phyloP scores from a whole-genome alignment of 202 grass and related monocot genomes.

The Carex arenaria region DNA sequence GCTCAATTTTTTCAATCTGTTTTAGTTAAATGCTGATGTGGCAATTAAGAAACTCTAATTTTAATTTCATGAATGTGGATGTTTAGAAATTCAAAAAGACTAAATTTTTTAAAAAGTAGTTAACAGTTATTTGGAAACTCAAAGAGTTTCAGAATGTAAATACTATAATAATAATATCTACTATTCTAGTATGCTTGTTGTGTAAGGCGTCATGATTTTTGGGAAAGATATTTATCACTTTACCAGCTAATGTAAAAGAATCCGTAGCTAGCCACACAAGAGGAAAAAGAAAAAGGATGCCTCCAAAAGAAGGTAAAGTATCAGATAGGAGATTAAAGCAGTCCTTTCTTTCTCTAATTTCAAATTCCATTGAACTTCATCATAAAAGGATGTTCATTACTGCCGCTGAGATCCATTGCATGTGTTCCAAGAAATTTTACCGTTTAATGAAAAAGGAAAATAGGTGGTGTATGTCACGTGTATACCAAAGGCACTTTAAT shows the following conservation, averaged over 20 bases:
- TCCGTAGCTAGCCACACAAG: slow-evolving; percentile 12
- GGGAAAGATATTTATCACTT: slow-evolving; percentile 6
- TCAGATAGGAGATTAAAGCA: slow-evolving; percentile 10
- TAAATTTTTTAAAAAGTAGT: too few species aligned
- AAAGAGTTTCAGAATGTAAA: too few species aligned
- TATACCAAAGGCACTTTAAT: not conserved
- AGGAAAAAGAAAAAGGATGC: slow-evolving; percentile 10
- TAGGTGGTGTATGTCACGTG: not conserved
- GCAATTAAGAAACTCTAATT: too few species aligned
- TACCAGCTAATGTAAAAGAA: slow-evolving; percentile 11
- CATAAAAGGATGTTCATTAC: not conserved
- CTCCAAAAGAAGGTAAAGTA: slow-evolving; percentile 59
- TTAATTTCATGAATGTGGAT: too few species aligned
- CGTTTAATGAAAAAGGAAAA: slow-evolving; percentile 1
- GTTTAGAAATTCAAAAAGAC: too few species aligned
- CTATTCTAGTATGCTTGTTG: not conserved
- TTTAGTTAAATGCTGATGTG: too few species aligned
- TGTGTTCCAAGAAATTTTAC: slow-evolving; percentile 19
- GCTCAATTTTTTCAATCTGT: too few species aligned
- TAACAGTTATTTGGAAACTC: too few species aligned
- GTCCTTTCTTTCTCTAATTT: slow-evolving; percentile 1
- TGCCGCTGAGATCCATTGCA: not conserved
- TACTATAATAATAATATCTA: not conserved
- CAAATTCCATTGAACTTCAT: slow-evolving; percentile 9
- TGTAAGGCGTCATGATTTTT: not conserved